Conservation (phyloP, 352 stramenopile species). For the Globisporangium apiculatum region DNA sequence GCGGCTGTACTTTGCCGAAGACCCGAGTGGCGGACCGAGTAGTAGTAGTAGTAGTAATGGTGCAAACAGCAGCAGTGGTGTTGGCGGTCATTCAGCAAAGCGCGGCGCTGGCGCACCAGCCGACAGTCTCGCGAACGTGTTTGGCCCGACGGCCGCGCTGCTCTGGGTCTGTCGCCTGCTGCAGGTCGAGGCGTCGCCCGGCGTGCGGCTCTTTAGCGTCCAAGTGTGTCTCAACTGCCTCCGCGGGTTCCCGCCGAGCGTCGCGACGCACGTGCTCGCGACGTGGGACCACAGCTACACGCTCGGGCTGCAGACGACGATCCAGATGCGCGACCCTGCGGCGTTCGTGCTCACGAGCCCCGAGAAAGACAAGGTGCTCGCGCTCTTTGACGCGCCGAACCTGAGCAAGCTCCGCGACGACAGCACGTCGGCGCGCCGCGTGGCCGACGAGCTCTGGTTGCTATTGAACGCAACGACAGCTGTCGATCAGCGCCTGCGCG, state of each 20-base stretch:
- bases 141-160: conserved; percentile 57
- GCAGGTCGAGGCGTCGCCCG: conserved; percentile 55
- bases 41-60: conserved; percentile 8
- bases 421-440: conserved; percentile 55
- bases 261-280: conserved; percentile 67
- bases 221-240: conserved; percentile 81
- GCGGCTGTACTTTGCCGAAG: conserved; percentile 78
- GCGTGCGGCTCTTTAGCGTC: conserved; percentile 65
- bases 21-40: conserved; percentile 24
- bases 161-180: conserved; percentile 63
- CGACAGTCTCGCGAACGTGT: conserved; percentile 44
- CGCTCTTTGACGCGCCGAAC: conserved; percentile 49
- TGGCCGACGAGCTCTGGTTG: conserved; percentile 64
- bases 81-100: not conserved
- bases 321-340: conserved; percentile 73
- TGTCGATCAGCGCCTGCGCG: conserved; percentile 66
- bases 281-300: conserved; percentile 84
- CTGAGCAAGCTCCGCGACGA: conserved; percentile 67
- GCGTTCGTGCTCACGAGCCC: conserved; percentile 71
- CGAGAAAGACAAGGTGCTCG: conserved; percentile 64
- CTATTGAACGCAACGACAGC: conserved; percentile 59
- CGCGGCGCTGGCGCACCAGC: conserved; percentile 8
- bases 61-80: conserved; percentile 3
- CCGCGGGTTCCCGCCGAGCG: conserved; percentile 59
- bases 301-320: conserved; percentile 56